Base-by-base conservation (phyloP, 2,329 filamentous ascomycete genomes). In the Nemania sp. region DNA sequence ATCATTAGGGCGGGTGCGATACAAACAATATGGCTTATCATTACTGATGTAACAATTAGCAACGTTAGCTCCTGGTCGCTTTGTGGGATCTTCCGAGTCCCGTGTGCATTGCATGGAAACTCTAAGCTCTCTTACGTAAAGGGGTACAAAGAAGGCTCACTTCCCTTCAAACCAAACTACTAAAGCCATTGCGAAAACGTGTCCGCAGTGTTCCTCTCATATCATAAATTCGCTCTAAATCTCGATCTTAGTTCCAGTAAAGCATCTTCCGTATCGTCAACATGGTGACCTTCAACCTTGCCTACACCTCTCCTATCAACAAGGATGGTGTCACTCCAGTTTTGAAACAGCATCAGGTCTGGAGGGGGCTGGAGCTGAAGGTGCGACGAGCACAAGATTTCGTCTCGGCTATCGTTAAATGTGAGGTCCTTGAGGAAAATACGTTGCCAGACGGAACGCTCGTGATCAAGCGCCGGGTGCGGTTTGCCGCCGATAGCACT, bases 291-390 rank as follows among this genome's bases (percentile, higher is more conserved):
- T 61, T 73, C 40, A 68, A 69, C 61, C 48, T 69, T 34, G 66
- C 67, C 39, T 72, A 71, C 59, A 73, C 69, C 2, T 65, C 67
- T 1, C 70, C 68, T 15, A 64, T 74, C 61, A 74, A 75, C 62
- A 68, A 70, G 2, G 30, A 58, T 5, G 66, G 65, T n/a, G 61
- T 57, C 11, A 39, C 59, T 11, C 70, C 69, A 0, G 22, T 54
- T 34, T 58, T 75, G 4, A 69, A 65, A 2, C 61, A 63, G 33
- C 19, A 60, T 0, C 72, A 74, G 42, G 58, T 72, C 50, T 74
- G 72, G 71, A 59, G 65, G 1, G 72, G 71, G 1, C 66, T 75
- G 6, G 56, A 69, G 62, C 64, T 67, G 57, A 73, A 74, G 50
- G 70, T 71, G n/a, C 64, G 63, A 2, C 59, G 53, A 4, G 67